phyloP scores from a whole-genome alignment of 2,329 filamentous ascomycete species.

The Penicillium sp. region DNA sequence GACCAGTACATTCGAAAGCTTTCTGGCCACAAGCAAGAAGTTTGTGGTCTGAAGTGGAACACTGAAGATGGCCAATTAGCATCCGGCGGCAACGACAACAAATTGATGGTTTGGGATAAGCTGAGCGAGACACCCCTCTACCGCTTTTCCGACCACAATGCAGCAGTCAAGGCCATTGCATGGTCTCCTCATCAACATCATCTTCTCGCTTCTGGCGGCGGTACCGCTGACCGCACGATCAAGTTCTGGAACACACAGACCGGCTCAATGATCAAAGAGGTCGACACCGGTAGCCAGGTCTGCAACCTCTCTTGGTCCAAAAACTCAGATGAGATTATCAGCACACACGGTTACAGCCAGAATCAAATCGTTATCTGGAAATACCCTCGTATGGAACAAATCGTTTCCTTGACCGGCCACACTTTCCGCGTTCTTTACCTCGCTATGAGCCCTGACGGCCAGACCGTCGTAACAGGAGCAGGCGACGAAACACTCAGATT shows the following conservation, averaged over 20 bases:
- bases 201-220: conserved; percentile 90
- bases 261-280: conserved; percentile 76
- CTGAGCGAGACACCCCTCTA: conserved; percentile 86
- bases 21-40: conserved; percentile 94
- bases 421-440: conserved; percentile 95
- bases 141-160: conserved; percentile 92
- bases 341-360: conserved; percentile 94
- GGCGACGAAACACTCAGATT: conserved; percentile 95
- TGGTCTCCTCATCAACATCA: conserved; percentile 97
- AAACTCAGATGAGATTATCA: conserved; percentile 96
- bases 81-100: conserved; percentile 97
- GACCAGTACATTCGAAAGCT: conserved; percentile 87
- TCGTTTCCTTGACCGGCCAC: conserved; percentile 90
- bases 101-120: conserved; percentile 98
- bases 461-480: conserved; percentile 90
- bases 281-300: conserved; percentile 97
- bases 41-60: conserved; percentile 96
- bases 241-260: conserved; percentile 96
- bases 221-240: conserved; percentile 92
- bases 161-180: conserved; percentile 94
- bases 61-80: conserved; percentile 92
- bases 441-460: conserved; percentile 94
- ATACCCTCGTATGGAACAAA: conserved; percentile 96
- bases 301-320: conserved; percentile 97
- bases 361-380: conserved; percentile 99